Evolutionary conservation across 2,329 filamentous ascomycete genomes (phyloP).

Genomic region (Colletotrichum tropicale): DNA sequence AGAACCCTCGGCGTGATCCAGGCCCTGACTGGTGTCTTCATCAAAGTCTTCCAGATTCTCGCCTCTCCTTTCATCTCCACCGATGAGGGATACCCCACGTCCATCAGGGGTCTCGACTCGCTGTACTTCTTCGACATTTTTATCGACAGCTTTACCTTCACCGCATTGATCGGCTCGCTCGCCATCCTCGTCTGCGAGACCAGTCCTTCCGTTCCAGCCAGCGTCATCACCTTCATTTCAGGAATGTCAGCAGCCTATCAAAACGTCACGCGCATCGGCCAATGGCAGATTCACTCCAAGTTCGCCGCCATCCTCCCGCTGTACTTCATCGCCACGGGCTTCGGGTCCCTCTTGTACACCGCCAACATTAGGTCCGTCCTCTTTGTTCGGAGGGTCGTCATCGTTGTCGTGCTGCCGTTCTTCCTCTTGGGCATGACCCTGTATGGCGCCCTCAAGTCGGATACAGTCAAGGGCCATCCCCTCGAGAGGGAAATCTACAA

Average conservation of each 20-base stretch:
- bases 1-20: conserved; percentile 48
- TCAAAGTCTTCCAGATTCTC: conserved; percentile 39
- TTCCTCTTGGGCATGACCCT: conserved; percentile 39
- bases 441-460: conserved; percentile 34
- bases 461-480: conserved; percentile 43
- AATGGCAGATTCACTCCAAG: conserved; percentile 49
- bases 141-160: conserved; percentile 51
- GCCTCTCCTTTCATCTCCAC: conserved; percentile 31
- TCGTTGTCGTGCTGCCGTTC: conserved; percentile 41
- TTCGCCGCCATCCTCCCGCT: conserved; percentile 40
- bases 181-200: conserved; percentile 52
- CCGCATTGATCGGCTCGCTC: conserved; percentile 47
- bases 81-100: conserved; percentile 21
- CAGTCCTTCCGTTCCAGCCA: conserved; percentile 45
- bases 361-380: conserved; percentile 48
- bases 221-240: conserved; percentile 47
- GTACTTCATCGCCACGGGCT: conserved; percentile 42
- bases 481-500: conserved; percentile 55
- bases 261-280: conserved; percentile 42
- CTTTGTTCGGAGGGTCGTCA: conserved; percentile 44
- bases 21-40: conserved; percentile 41
- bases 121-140: conserved; percentile 54
- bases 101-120: conserved; percentile 41
- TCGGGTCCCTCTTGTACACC: conserved; percentile 46
- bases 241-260: conserved; percentile 40